phyloP scores from a whole-genome alignment of 2,329 filamentous ascomycete genomes.

The Daldinia sp. region DNA sequence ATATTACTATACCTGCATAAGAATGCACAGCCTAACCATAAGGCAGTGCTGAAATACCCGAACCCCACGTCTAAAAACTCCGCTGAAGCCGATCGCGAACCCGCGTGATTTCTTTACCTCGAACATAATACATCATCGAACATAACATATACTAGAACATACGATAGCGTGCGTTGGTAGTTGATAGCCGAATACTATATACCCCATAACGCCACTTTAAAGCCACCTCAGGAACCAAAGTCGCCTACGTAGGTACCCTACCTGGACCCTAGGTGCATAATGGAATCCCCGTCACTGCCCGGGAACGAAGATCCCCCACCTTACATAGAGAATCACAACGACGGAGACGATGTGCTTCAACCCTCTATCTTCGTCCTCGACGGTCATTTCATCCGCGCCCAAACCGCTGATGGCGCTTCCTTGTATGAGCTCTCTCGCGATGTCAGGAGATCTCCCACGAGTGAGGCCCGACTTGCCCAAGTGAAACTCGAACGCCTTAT shows the following conservation, averaged over 20 bases:
- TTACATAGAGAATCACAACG: conserved; percentile 21
- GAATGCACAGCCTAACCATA: neutral
- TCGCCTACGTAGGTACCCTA: neutral
- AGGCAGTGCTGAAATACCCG: neutral
- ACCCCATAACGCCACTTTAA: neutral
- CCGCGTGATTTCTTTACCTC: neutral
- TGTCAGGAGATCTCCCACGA: conserved; percentile 30
- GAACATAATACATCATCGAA: neutral
- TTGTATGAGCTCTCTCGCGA: conserved; percentile 43
- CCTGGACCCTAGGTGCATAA: no score
- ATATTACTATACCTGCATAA: neutral
- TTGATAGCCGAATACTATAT: neutral
- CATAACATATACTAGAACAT: no score
- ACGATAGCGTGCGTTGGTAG: no score
- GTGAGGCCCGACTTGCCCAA: conserved; percentile 28
- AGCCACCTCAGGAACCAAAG: neutral
- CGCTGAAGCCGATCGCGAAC: neutral
- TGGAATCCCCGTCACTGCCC: conserved; percentile 7
- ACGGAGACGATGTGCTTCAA: conserved; percentile 34
- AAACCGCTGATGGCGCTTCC: conserved; percentile 30
- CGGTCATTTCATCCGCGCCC: conserved; percentile 39
- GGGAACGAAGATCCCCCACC: conserved; percentile 26
- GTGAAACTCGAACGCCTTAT: conserved; percentile 39
- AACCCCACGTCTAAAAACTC: neutral
- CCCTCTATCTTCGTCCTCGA: conserved; percentile 41